Percentiles rank a stretch among this genome's conserved stretches.
Conservation (phyloP, 805 yeast species). For the Lipomyces chichibuensis region DNA sequence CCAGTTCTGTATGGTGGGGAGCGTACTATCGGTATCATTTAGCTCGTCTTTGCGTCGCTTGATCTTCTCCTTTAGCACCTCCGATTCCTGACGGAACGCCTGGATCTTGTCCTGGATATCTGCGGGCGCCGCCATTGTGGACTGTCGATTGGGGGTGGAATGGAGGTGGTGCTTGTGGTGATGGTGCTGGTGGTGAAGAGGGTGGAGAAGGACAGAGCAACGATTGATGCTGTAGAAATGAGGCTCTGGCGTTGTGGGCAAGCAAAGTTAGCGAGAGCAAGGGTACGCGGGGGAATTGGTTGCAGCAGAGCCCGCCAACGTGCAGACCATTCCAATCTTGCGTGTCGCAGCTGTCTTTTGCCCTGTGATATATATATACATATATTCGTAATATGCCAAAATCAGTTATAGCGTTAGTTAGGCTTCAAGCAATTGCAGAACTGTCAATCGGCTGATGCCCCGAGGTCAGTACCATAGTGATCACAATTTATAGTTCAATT, state of each 20-base stretch:
- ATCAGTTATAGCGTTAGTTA: no score
- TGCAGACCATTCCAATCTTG: not conserved
- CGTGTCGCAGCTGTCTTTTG: not conserved
- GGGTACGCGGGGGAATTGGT: not conserved
- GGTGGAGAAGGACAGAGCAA: not conserved
- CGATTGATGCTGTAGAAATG: not conserved
- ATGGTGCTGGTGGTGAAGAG: not conserved
- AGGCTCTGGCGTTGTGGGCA: not conserved
- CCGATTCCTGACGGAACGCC: conserved; percentile 31
- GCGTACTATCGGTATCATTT: conserved; percentile 30
- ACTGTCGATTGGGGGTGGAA: not conserved
- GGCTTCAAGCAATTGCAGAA: no score
- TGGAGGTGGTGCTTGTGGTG: not conserved
- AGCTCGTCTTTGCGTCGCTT: conserved; percentile 32
- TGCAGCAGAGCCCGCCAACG: not conserved
- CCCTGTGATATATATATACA: no score
- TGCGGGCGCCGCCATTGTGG: conserved; percentile 20
- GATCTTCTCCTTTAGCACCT: conserved; percentile 26
- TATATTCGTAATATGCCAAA: no score
- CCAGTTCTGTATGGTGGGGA: not conserved
- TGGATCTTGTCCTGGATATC: conserved; percentile 28
- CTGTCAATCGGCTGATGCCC: no score
- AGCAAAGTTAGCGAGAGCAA: not conserved
- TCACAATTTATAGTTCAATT: not conserved
- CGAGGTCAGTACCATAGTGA: no score